Conservation (phyloP, 352 stramenopile genomes). For the Globisporangium iwayamae region DNA sequence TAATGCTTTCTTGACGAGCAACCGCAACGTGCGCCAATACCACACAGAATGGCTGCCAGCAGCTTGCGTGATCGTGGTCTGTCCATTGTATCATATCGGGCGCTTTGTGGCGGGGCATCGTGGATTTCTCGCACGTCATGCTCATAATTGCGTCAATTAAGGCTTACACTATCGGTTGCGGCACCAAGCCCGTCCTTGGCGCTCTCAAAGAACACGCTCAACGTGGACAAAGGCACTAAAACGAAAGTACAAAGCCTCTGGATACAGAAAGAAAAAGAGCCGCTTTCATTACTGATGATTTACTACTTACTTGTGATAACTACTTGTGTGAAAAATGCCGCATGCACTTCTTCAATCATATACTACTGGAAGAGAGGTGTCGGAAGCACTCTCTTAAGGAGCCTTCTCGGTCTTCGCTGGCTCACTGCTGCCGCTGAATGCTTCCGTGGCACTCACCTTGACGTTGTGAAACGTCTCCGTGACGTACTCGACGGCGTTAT, state of each 20-base stretch:
- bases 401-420: not conserved
- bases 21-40: too few relatives aligned
- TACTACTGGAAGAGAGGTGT: too few relatives aligned
- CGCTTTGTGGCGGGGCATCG: too few relatives aligned
- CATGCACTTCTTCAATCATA: too few relatives aligned
- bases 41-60: too few relatives aligned
- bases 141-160: not conserved
- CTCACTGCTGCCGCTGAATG: not conserved
- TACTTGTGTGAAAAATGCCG: too few relatives aligned
- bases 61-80: too few relatives aligned
- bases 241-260: not conserved
- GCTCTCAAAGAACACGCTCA: not conserved
- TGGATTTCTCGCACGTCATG: not conserved
- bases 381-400: not conserved
- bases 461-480: constrained; percentile 54
- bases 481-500: constrained; percentile 69
- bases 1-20: too few relatives aligned
- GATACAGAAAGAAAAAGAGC: not conserved
- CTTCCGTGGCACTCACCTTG: constrained; percentile 40
- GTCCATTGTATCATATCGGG: too few relatives aligned
- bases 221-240: not conserved
- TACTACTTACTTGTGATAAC: not conserved
- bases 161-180: too few relatives aligned
- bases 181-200: too few relatives aligned
- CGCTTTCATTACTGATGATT: not conserved